phyloP scores from a whole-genome alignment of 225 moss, liverwort and hornwort genomes.

The Straminergon stramineum region DNA sequence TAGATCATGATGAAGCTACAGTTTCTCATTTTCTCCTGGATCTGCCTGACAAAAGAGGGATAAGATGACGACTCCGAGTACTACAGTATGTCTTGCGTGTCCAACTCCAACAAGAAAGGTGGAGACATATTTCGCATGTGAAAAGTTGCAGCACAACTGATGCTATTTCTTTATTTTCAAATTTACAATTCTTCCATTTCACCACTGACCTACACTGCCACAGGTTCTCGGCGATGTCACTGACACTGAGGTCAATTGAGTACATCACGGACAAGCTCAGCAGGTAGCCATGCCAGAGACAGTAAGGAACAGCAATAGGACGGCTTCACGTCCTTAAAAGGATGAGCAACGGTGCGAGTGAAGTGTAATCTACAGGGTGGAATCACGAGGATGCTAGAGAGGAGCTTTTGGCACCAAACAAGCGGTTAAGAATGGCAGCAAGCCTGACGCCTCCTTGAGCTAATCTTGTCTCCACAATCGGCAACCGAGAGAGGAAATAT shows the following conservation, averaged over 20 bases:
- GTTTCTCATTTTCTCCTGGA: neutral
- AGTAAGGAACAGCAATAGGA: neutral
- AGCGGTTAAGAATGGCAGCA: conserved; percentile 65
- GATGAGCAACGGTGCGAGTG: neutral
- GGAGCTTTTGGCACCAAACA: conserved; percentile 33
- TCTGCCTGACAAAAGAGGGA: neutral
- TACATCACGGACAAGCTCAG: neutral
- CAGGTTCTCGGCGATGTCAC: neutral
- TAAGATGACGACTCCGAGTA: neutral
- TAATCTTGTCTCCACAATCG: conserved; percentile 68
- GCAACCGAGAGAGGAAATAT: conserved; percentile 65
- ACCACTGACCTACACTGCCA: neutral
- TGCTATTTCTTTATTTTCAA: neutral
- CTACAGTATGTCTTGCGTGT: neutral
- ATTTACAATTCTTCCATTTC: neutral
- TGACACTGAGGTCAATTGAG: neutral
- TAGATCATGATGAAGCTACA: neutral
- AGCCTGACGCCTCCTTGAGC: conserved; percentile 83
- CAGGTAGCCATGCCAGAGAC: neutral
- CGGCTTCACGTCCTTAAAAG: neutral
- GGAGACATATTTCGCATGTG: neutral
- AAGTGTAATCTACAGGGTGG: neutral
- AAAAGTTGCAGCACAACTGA: neutral
- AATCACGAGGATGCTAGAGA: neutral
- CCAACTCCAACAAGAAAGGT: neutral